Conservation (phyloP, 495 filamentous ascomycete genomes). For the Mytilinidion resinicola region DNA sequence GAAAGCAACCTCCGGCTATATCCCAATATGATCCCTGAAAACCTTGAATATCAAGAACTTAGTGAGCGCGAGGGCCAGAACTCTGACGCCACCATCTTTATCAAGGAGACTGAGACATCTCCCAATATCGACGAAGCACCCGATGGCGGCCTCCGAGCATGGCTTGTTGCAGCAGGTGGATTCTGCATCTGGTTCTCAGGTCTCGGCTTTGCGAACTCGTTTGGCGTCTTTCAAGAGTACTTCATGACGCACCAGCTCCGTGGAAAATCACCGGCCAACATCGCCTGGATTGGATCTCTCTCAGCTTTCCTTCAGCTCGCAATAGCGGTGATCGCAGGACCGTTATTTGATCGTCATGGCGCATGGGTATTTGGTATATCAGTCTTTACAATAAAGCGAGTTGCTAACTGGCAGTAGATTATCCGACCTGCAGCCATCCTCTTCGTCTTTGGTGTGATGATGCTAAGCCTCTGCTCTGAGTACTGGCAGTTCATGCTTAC, state of each 20-base stretch:
- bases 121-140: slow-evolving; percentile 38
- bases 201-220: slow-evolving; percentile 57
- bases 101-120: neutral
- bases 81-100: neutral
- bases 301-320: slow-evolving; percentile 44
- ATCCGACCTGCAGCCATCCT: slow-evolving; percentile 32
- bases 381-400: slow-evolving; percentile 45
- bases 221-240: slow-evolving; percentile 58
- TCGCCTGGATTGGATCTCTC: slow-evolving; percentile 58
- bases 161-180: slow-evolving; percentile 28
- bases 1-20: neutral
- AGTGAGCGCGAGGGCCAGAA: neutral
- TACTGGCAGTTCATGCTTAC: slow-evolving; percentile 58
- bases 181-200: slow-evolving; percentile 45
- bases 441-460: slow-evolving; percentile 46
- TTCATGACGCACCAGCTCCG: slow-evolving; percentile 49
- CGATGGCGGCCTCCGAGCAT: slow-evolving; percentile 30
- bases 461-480: slow-evolving; percentile 49
- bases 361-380: slow-evolving; percentile 30
- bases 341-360: slow-evolving; percentile 49
- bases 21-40: neutral
- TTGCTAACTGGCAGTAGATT: slow-evolving; percentile 38
- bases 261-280: slow-evolving; percentile 41
- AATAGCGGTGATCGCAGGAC: slow-evolving; percentile 42
- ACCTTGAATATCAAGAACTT: neutral